Evolutionary conservation across 352 stramenopile species (phyloP).

Genomic region (Thalassiosira mediterranea): DNA sequence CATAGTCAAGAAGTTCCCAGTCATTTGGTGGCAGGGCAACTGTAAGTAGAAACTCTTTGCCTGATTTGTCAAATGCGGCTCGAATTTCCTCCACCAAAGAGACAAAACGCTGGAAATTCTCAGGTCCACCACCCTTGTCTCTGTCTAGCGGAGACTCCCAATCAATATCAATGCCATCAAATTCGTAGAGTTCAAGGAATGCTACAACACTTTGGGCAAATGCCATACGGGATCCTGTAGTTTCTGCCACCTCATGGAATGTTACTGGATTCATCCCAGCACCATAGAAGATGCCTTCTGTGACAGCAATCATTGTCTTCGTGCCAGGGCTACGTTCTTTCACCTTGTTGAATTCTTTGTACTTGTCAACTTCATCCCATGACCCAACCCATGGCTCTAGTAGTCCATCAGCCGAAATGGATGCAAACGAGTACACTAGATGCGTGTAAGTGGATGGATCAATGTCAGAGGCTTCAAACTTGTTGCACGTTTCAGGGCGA

Average conservation of each 20-base stretch:
- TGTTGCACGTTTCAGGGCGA: constrained; percentile 50
- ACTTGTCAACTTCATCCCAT: constrained; percentile 61
- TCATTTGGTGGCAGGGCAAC: constrained; percentile 52
- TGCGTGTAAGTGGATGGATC: constrained; percentile 55
- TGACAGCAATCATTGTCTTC: constrained; percentile 62
- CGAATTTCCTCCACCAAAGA: constrained; percentile 52
- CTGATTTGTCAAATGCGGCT: constrained; percentile 38
- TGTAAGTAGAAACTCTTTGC: constrained; percentile 46
- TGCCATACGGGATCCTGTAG: constrained; percentile 35
- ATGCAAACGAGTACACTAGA: constrained; percentile 62
- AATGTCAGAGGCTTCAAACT: constrained; percentile 57
- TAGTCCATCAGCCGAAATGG: constrained; percentile 51
- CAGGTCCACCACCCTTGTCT: constrained; percentile 41
- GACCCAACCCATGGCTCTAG: constrained; percentile 60
- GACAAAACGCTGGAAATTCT: constrained; percentile 53
- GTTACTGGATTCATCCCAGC: constrained; percentile 57
- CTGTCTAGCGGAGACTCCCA: constrained; percentile 56
- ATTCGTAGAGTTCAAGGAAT: constrained; percentile 60
- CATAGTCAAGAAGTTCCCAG: constrained; percentile 60
- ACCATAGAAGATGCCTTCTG: constrained; percentile 61
- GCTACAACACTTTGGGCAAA: constrained; percentile 57
- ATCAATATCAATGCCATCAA: constrained; percentile 70
- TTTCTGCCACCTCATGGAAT: constrained; percentile 50
- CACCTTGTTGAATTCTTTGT: constrained; percentile 62
- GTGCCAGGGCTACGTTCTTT: constrained; percentile 50